Conservation (phyloP, 2,329 filamentous ascomycete genomes). For the Xylaria multiplex region DNA sequence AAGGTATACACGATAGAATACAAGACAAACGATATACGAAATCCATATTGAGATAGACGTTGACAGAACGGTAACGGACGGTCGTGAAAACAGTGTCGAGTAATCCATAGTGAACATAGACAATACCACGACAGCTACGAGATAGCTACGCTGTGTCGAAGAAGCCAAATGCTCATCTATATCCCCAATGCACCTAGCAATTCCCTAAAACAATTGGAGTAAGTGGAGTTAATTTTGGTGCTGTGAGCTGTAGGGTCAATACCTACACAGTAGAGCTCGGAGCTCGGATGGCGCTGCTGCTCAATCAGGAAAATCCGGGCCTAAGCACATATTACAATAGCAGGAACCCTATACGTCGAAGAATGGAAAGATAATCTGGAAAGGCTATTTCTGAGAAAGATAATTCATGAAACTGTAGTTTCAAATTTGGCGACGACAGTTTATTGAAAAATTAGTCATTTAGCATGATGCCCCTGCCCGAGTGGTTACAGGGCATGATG, state of each 20-base stretch:
- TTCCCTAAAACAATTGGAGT: slow-evolving; percentile 1
- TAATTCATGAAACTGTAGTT: background rate
- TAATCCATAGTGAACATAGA: slow-evolving; percentile 10
- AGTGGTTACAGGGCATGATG: slow-evolving; percentile 1
- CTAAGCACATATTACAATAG: background rate
- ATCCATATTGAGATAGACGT: slow-evolving; percentile 3
- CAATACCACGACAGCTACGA: background rate
- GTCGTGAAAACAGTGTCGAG: background rate
- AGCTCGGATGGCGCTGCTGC: slow-evolving; percentile 6
- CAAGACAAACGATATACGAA: slow-evolving; percentile 2
- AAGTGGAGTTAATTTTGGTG: no score
- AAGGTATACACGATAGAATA: slow-evolving; percentile 14
- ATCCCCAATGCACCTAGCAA: background rate
- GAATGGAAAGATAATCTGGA: background rate
- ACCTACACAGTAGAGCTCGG: background rate
- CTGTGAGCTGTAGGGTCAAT: no score
- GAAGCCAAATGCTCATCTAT: background rate
- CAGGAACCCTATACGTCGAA: slow-evolving; percentile 2
- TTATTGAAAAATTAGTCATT: background rate
- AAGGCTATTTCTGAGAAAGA: background rate
- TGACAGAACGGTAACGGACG: slow-evolving; percentile 7
- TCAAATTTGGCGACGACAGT: background rate
- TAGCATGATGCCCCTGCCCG: background rate
- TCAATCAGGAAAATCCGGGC: slow-evolving; percentile 24
- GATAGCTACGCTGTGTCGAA: background rate